Percentiles rank a stretch among this genome's conserved stretches.
phyloP scores from a whole-genome alignment of 2,329 filamentous ascomycete species.

The Aspergillus nomiae region DNA sequence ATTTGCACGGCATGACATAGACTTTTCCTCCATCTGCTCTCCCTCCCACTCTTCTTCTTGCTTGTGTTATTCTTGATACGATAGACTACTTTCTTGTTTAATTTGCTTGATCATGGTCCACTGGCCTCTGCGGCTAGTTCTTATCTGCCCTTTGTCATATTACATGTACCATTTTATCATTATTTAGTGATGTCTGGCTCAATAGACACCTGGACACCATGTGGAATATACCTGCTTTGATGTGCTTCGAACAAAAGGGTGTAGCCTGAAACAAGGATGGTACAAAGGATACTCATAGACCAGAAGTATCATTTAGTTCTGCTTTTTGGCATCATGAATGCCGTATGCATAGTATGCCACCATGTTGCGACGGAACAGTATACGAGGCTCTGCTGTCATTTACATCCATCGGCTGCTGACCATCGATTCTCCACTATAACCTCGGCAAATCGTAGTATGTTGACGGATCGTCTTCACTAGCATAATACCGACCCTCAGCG shows the following conservation, averaged over 20 bases:
- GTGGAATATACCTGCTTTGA: not conserved
- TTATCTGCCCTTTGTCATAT: not conserved
- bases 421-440: not conserved
- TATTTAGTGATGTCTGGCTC: not conserved
- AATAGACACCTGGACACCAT: not conserved
- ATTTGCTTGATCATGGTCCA: not conserved
- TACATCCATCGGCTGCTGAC: not conserved
- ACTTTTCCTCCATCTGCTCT: conserved; percentile 10
- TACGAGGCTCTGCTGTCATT: not conserved
- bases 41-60: conserved; percentile 18
- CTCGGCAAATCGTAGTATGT: not conserved
- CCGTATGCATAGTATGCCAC: not conserved
- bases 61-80: conserved; percentile 24
- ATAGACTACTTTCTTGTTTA: conserved; percentile 21
- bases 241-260: not conserved
- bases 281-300: not conserved
- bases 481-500: not conserved
- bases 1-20: conserved; percentile 10
- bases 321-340: not conserved
- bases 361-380: not conserved
- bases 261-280: not conserved
- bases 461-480: not conserved
- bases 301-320: not conserved
- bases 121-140: not conserved
- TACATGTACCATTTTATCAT: not conserved